These are phyloP conservation scores for Amanita rubescens DNA, from an alignment of 768 basidiomycete species.

Conservation along the genomic window DNA sequence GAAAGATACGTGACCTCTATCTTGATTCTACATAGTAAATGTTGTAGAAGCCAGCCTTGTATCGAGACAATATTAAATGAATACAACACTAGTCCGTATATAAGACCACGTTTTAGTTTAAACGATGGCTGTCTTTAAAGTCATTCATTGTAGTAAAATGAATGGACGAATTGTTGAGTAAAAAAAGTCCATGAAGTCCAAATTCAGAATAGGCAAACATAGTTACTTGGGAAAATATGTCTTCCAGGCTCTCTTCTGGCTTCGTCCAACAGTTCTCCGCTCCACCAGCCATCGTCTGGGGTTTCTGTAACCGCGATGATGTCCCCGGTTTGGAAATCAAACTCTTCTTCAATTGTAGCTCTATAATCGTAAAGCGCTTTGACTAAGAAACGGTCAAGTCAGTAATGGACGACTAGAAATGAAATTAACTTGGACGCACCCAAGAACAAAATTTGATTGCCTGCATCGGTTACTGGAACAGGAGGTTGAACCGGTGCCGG, in stretches of 20 bases:
- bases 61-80: too few relatives aligned
- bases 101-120: too few relatives aligned
- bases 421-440: not conserved
- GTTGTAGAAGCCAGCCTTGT: too few relatives aligned
- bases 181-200: not conserved
- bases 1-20: too few relatives aligned
- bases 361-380: slow-evolving; percentile 85
- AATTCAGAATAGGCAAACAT: slow-evolving; percentile 65
- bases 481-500: not conserved
- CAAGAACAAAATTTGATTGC: slow-evolving; percentile 4
- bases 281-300: slow-evolving; percentile 98
- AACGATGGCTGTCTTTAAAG: too few relatives aligned
- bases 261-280: slow-evolving; percentile 77
- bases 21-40: too few relatives aligned
- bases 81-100: too few relatives aligned
- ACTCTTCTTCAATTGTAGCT: slow-evolving; percentile 85
- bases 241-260: slow-evolving; percentile 59
- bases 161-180: not conserved
- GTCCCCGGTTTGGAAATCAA: slow-evolving; percentile 94
- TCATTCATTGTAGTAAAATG: too few relatives aligned
- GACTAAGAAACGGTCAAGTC: too few relatives aligned
- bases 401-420: too few relatives aligned
- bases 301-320: slow-evolving; percentile 93
- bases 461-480: slow-evolving; percentile 4
- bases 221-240: slow-evolving; percentile 84